These are phyloP conservation scores for Luvunga scandens DNA, from an alignment of 345 rosid genomes.

Conservation along the genomic window DNA sequence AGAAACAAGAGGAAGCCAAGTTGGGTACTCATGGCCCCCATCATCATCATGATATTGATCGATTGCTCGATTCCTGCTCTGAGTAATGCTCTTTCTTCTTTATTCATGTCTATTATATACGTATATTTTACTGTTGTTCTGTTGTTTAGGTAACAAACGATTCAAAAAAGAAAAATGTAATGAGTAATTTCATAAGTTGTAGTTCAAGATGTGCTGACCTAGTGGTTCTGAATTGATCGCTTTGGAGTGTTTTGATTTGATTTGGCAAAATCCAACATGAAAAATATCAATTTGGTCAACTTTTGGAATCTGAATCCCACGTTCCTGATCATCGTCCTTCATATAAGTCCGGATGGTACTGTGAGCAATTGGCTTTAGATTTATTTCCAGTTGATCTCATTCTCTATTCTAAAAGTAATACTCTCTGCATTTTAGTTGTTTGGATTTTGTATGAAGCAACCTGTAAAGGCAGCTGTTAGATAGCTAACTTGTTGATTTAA, in stretches of 20 bases:
- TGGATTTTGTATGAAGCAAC: background rate
- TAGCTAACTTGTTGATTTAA: background rate
- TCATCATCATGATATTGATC: constrained; percentile 62
- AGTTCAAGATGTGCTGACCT: background rate
- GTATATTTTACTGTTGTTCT: too few species aligned
- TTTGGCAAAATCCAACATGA: background rate
- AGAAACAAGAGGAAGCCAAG: constrained; percentile 76
- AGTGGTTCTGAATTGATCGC: background rate
- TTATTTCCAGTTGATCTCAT: background rate
- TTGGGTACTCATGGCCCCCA: constrained; percentile 36
- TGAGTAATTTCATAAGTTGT: background rate
- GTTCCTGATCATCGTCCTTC: too few species aligned
- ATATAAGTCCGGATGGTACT: background rate
- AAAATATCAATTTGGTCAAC: too few species aligned
- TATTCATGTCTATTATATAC: too few species aligned
- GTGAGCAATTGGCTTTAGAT: background rate
- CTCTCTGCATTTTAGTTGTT: background rate
- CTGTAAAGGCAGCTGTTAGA: background rate
- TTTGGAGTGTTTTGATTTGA: background rate
- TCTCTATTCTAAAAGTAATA: background rate
- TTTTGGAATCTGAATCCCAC: background rate
- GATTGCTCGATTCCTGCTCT: constrained; percentile 80
- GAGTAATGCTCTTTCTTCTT: constrained; percentile 42
- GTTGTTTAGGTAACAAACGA: background rate
- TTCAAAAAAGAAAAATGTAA: too few species aligned